phyloP scores from a whole-genome alignment of 148 eudicot genomes.

The Silene conica region DNA sequence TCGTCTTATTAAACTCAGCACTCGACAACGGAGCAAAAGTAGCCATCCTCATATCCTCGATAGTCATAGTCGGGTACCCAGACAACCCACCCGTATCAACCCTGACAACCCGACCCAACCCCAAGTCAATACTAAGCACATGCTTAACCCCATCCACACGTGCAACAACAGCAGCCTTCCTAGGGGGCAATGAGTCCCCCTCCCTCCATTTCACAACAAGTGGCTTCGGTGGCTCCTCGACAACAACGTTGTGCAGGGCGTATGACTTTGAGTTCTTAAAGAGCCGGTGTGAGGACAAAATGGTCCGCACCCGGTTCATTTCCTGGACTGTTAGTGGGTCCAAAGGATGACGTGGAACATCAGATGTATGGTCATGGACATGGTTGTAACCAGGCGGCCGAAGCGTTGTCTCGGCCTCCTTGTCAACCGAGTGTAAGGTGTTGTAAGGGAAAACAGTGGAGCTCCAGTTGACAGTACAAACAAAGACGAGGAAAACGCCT shows the following conservation, averaged over 20 bases:
- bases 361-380: conserved; percentile 24
- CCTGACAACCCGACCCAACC: conserved; percentile 36
- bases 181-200: conserved; percentile 59
- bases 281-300: conserved; percentile 46
- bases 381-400: conserved; percentile 1
- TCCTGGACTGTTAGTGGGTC: conserved; percentile 84
- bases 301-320: conserved; percentile 41
- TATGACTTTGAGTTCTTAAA: conserved; percentile 32
- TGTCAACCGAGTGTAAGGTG: conserved; percentile 19
- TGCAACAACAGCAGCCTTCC: conserved; percentile 69
- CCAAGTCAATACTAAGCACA: conserved; percentile 51
- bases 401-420: conserved; percentile 27
- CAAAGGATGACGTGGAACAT: conserved; percentile 61
- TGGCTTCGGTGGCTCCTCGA: conserved; percentile 68
- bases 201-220: conserved; percentile 54
- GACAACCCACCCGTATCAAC: conserved; percentile 32
- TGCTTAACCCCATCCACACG: conserved; percentile 50
- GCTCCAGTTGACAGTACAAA: conserved; percentile 34
- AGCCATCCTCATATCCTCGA: conserved; percentile 72
- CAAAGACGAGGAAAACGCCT: conserved; percentile 35
- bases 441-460: conserved; percentile 28
- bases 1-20: conserved; percentile 66
- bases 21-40: conserved; percentile 62
- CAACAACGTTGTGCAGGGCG: conserved; percentile 65
- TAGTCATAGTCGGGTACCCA: conserved; percentile 88